These are phyloP conservation scores for Fusarium sp. DNA, from an alignment of 2,329 filamentous ascomycete genomes.

Conservation along the genomic window DNA sequence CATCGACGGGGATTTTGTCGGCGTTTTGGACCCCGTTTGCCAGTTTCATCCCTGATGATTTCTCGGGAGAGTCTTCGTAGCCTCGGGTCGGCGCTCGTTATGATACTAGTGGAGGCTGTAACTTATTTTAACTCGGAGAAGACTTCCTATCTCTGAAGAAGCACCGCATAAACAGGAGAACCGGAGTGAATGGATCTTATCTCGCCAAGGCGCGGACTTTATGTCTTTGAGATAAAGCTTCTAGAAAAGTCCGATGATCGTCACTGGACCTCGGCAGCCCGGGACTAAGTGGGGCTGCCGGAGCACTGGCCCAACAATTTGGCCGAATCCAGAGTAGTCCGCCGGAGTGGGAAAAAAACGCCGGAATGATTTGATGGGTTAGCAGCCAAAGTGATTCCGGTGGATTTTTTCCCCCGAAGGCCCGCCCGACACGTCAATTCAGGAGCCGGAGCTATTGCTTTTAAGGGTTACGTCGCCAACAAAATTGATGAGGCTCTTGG, in stretches of 20 bases:
- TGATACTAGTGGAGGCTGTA: neutral
- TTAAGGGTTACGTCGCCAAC: neutral
- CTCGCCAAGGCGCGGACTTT: neutral
- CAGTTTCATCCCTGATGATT: constrained; percentile 6
- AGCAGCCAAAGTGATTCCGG: too few species aligned
- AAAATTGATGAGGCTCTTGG: constrained; percentile 9
- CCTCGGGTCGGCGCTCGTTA: neutral
- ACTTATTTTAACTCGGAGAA: neutral
- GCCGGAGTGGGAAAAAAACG: too few species aligned
- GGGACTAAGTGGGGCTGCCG: constrained; percentile 1
- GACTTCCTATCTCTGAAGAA: neutral
- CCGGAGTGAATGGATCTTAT: neutral
- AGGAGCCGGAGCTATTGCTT: constrained; percentile 5
- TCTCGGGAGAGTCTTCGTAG: neutral
- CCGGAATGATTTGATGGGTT: too few species aligned
- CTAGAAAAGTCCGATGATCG: constrained; percentile 12
- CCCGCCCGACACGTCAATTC: constrained; percentile 2
- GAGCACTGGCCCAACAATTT: neutral
- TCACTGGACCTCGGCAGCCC: neutral
- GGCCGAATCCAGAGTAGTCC: neutral
- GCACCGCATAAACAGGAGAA: neutral
- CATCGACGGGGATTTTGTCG: neutral
- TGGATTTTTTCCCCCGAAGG: neutral
- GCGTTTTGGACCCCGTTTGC: constrained; percentile 11
- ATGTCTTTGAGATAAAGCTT: neutral